Percentiles rank a stretch among this genome's conserved stretches.
Evolutionary conservation across 2,329 filamentous ascomycete genomes (phyloP).

Genomic region (Lasiodiplodia theobromae): DNA sequence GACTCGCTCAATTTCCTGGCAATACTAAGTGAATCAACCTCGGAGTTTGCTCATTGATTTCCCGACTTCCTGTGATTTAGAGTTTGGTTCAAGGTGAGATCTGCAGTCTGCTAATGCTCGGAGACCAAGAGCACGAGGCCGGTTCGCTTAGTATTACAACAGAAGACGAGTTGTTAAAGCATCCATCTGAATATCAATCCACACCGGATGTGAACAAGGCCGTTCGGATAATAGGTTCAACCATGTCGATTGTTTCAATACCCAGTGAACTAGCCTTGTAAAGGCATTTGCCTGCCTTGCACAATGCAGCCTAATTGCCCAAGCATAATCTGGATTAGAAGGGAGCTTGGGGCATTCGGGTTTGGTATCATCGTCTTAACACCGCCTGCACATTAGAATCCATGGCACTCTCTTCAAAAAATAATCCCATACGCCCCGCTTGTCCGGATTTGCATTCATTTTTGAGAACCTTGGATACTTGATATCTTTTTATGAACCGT

Average conservation of each 20-base stretch:
- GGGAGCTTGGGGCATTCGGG: not conserved
- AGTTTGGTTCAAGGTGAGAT: not conserved
- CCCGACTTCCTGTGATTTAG: not conserved
- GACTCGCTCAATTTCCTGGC: too few relatives aligned
- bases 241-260: too few relatives aligned
- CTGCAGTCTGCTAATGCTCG: not conserved
- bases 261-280: too few relatives aligned
- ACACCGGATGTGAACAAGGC: too few relatives aligned
- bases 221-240: too few relatives aligned
- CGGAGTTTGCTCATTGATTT: not conserved
- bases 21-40: too few relatives aligned
- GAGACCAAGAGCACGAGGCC: not conserved
- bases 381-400: constrained; percentile 11
- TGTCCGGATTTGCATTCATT: constrained; percentile 31
- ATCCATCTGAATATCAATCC: too few relatives aligned
- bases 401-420: constrained; percentile 22
- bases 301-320: not conserved
- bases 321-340: not conserved
- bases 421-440: constrained; percentile 25
- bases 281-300: not conserved
- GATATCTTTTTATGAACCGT: constrained; percentile 29
- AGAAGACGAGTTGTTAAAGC: too few relatives aligned
- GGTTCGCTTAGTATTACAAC: too few relatives aligned
- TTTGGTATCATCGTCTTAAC: not conserved
- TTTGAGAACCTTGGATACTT: constrained; percentile 31